Percentiles rank a stretch among this genome's conserved stretches.
Conservation (phyloP, 2,329 filamentous ascomycete species). For the Talaromyces piceae region DNA sequence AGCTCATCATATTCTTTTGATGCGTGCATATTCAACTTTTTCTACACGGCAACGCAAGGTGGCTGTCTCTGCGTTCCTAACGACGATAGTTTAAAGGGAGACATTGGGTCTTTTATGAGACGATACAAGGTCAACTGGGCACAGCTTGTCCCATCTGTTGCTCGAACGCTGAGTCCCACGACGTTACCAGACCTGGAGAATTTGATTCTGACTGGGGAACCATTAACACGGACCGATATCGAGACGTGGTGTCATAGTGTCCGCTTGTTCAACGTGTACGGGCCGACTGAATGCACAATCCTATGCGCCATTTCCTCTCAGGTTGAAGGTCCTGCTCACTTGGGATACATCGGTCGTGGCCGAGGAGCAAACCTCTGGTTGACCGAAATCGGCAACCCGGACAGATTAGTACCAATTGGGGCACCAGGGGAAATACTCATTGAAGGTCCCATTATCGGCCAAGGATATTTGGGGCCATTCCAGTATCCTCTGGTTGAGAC, state of each 20-base stretch:
- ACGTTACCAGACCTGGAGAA: not conserved
- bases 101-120: not conserved
- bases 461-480: conserved; percentile 36
- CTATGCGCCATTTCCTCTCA: conserved; percentile 18
- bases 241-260: not conserved
- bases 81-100: conserved; percentile 18
- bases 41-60: conserved; percentile 43
- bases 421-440: conserved; percentile 33
- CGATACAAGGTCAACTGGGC: conserved; percentile 23
- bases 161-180: not conserved
- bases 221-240: not conserved
- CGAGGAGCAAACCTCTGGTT: conserved; percentile 21
- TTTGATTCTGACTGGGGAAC: conserved; percentile 4
- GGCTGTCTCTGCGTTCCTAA: conserved; percentile 47
- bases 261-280: conserved; percentile 4
- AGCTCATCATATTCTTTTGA: conserved; percentile 48
- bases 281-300: conserved; percentile 5
- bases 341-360: conserved; percentile 37
- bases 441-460: conserved; percentile 32
- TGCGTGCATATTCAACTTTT: conserved; percentile 41
- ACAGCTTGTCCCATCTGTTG: conserved; percentile 1
- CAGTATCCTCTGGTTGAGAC: conserved; percentile 21
- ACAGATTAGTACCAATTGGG: conserved; percentile 39
- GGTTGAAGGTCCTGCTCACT: conserved; percentile 33
- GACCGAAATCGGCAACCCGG: conserved; percentile 24